Evolutionary conservation across 2,329 filamentous ascomycete species (phyloP).

Genomic region (Aspergillus japonicus): DNA sequence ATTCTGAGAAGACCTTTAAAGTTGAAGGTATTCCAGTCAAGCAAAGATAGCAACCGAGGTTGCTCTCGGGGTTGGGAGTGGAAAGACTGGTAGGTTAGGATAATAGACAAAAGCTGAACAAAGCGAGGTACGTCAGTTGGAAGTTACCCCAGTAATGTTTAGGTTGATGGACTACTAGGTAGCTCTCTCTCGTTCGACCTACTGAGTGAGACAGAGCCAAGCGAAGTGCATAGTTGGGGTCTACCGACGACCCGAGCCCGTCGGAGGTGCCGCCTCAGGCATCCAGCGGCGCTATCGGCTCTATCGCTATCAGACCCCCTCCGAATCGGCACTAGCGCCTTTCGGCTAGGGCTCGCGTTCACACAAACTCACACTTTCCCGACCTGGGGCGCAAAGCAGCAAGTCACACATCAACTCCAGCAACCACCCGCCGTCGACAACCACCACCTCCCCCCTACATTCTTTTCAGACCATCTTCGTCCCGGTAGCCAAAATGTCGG

Average conservation of each 20-base stretch:
- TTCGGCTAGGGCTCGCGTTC: constrained; percentile 46
- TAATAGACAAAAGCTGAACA: constrained; percentile 2
- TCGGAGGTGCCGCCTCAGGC: constrained; percentile 13
- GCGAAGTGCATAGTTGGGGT: constrained; percentile 10
- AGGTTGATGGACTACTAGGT: not conserved
- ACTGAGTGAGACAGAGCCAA: not conserved
- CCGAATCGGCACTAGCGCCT: constrained; percentile 39
- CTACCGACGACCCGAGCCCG: not conserved
- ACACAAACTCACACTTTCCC: constrained; percentile 45
- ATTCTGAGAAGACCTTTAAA: not conserved
- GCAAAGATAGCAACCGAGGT: not conserved
- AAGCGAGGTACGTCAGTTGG: constrained; percentile 8
- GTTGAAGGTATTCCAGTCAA: not conserved
- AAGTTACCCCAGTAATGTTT: constrained; percentile 3
- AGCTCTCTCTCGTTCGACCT: too few relatives aligned
- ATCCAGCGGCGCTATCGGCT: constrained; percentile 9
- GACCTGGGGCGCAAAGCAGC: constrained; percentile 37
- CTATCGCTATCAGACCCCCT: constrained; percentile 13
- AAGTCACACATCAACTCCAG: constrained; percentile 42
- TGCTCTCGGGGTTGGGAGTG: not conserved
- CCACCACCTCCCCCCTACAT: constrained; percentile 35
- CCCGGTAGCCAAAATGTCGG: constrained; percentile 56
- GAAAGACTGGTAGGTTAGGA: not conserved
- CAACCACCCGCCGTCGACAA: constrained; percentile 46
- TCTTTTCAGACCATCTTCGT: constrained; percentile 41